A percentile compares a stretch with the other conserved stretches of the same genome.
Conservation (phyloP, 164 flowering plant genomes). For the Pachysandra terminalis region DNA sequence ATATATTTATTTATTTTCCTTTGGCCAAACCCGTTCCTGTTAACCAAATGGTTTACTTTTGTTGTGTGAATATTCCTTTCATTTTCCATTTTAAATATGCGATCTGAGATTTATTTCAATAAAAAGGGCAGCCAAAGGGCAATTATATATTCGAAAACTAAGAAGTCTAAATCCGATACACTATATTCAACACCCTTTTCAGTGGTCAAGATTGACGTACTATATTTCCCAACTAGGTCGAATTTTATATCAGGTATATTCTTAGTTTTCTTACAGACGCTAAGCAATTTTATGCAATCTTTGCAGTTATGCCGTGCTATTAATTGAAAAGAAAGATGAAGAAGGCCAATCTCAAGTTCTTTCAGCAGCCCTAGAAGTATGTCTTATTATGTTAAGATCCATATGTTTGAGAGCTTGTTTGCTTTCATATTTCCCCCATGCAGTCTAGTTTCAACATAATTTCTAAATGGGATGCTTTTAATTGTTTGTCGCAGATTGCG, state of each 20-base stretch:
- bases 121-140: neutral
- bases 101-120: neutral
- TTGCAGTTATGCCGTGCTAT: conserved; percentile 79
- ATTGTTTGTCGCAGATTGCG: conserved; percentile 50
- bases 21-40: neutral
- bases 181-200: neutral
- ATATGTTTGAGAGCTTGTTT: neutral
- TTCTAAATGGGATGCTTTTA: too few species aligned
- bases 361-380: conserved; percentile 87
- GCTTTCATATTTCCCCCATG: neutral
- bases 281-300: conserved; percentile 8
- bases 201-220: neutral
- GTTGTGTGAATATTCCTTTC: neutral
- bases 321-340: conserved; percentile 73
- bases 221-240: neutral
- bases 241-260: neutral
- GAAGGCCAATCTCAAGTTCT: conserved; percentile 95
- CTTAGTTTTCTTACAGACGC: neutral
- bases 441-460: neutral
- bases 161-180: neutral
- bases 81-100: neutral
- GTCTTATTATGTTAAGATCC: conserved; percentile 5
- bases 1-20: neutral
- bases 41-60: neutral
- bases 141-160: neutral